phyloP scores from a whole-genome alignment of 2,329 filamentous ascomycete species.

The Magnaporthiopsis incrustans region DNA sequence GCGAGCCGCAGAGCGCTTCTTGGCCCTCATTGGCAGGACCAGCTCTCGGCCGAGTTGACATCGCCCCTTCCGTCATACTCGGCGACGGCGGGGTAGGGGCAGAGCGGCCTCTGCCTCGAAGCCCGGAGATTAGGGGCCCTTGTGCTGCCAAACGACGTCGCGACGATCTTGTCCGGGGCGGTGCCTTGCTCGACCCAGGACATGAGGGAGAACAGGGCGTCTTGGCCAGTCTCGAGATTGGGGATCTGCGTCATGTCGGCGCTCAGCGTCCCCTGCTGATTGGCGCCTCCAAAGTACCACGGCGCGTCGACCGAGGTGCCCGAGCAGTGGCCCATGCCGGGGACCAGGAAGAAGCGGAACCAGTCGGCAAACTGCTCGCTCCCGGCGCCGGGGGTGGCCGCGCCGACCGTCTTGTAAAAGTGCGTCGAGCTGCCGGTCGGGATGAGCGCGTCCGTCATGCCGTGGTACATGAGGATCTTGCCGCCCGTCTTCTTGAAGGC shows the following conservation, averaged over 20 bases:
- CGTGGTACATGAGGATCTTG: constrained; percentile 40
- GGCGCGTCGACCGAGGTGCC: constrained; percentile 27
- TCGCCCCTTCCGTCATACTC: constrained; percentile 24
- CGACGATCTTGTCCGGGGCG: constrained; percentile 17
- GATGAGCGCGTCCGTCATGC: constrained; percentile 32
- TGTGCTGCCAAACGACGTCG: constrained; percentile 15
- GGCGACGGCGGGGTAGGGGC: constrained; percentile 23
- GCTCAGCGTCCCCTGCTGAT: constrained; percentile 20
- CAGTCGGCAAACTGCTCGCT: constrained; percentile 33
- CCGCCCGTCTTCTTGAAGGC: constrained; percentile 29
- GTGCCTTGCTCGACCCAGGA: constrained; percentile 28
- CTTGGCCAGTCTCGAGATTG: constrained; percentile 28
- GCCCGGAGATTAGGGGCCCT: constrained; percentile 6
- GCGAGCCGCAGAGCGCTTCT: neutral
- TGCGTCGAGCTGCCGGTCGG: constrained; percentile 25
- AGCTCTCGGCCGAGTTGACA: constrained; percentile 19
- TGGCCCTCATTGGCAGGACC: constrained; percentile 17
- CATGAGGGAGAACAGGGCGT: constrained; percentile 28
- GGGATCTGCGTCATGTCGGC: constrained; percentile 14
- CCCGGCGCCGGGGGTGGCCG: constrained; percentile 19
- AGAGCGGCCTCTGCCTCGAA: constrained; percentile 31
- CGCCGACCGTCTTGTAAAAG: constrained; percentile 24
- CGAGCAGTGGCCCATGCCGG: constrained; percentile 44
- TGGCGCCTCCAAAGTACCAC: constrained; percentile 29
- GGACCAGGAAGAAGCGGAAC: constrained; percentile 45